Evolutionary conservation across 768 basidiomycete species (phyloP).

Genomic region (Solioccasus polychromus): DNA sequence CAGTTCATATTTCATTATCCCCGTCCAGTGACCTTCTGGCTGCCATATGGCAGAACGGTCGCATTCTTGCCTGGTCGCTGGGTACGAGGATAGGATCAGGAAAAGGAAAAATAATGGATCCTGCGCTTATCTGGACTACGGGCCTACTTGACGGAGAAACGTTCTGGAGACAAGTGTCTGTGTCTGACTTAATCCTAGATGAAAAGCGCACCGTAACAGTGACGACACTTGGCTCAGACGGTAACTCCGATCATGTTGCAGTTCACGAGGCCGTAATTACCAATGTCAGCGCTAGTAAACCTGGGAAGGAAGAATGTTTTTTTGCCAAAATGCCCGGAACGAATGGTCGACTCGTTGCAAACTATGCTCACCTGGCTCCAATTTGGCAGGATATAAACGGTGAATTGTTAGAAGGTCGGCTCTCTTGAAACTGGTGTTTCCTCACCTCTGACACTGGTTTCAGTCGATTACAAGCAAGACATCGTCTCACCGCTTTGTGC

Average conservation of each 20-base stretch:
- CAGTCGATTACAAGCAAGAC: conserved; percentile 22
- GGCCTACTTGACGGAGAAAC: conserved; percentile 12
- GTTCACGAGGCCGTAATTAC: conserved; percentile 20
- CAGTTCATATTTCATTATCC: conserved; percentile 68
- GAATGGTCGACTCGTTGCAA: conserved; percentile 49
- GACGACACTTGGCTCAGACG: conserved; percentile 40
- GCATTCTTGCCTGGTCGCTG: conserved; percentile 67
- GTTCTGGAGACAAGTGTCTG: conserved; percentile 30
- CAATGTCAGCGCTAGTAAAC: background rate
- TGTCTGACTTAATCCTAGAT: conserved; percentile 9
- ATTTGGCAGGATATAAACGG: conserved; percentile 48
- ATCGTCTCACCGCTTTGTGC: conserved; percentile 25
- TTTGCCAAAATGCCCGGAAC: conserved; percentile 28
- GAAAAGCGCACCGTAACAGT: conserved; percentile 19
- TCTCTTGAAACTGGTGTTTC: background rate
- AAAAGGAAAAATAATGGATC: conserved; percentile 58
- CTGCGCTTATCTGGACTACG: conserved; percentile 37
- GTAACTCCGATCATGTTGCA: conserved; percentile 33
- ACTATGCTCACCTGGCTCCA: conserved; percentile 13
- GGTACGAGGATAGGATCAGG: conserved; percentile 59
- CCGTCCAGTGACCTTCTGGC: conserved; percentile 54
- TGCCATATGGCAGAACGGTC: conserved; percentile 68
- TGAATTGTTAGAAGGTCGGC: conserved; percentile 44
- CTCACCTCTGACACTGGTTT: conserved; percentile 4
- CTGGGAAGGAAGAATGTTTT: conserved; percentile 5